Evolutionary conservation across 495 filamentous ascomycete genomes (phyloP).

Genomic region (Daldinia decipiens): DNA sequence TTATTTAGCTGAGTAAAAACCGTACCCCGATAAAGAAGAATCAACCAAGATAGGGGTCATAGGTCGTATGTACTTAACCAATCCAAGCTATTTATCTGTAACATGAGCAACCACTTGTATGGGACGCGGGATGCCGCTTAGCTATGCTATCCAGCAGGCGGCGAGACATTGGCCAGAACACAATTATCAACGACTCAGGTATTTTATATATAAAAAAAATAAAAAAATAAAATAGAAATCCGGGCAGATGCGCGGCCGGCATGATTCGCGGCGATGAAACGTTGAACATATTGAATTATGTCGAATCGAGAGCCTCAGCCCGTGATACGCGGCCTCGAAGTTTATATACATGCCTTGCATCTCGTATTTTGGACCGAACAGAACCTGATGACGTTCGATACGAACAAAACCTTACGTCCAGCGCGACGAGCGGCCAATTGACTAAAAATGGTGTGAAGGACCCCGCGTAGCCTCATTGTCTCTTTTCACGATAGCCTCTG

Average conservation of each 20-base stretch:
- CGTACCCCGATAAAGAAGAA: not conserved
- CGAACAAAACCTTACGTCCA: slow-evolving; percentile 29
- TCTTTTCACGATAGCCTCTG: slow-evolving; percentile 20
- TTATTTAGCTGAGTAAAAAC: slow-evolving; percentile 30
- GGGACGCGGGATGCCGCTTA: slow-evolving; percentile 25
- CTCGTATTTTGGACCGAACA: slow-evolving; percentile 35
- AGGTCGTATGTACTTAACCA: not conserved
- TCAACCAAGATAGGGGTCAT: not conserved
- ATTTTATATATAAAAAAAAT: no score
- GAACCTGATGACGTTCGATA: slow-evolving; percentile 36
- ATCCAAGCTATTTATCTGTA: slow-evolving; percentile 5
- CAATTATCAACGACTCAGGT: not conserved
- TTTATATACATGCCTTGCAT: slow-evolving; percentile 32
- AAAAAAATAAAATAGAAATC: not conserved
- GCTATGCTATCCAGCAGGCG: not conserved
- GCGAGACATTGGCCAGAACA: slow-evolving; percentile 1
- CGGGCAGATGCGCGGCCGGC: slow-evolving; percentile 20
- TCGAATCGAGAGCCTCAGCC: slow-evolving; percentile 16
- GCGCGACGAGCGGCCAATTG: slow-evolving; percentile 3
- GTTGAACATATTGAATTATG: slow-evolving; percentile 7
- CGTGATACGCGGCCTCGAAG: slow-evolving; percentile 39
- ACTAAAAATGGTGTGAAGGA: slow-evolving; percentile 8
- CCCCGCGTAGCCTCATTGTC: slow-evolving; percentile 27
- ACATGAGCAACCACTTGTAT: slow-evolving; percentile 4
- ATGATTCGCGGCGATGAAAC: slow-evolving; percentile 26